Percentiles rank a stretch among this genome's conserved stretches.
Conservation (phyloP, 106 monocot genomes). For the Ottelia alismoides region DNA sequence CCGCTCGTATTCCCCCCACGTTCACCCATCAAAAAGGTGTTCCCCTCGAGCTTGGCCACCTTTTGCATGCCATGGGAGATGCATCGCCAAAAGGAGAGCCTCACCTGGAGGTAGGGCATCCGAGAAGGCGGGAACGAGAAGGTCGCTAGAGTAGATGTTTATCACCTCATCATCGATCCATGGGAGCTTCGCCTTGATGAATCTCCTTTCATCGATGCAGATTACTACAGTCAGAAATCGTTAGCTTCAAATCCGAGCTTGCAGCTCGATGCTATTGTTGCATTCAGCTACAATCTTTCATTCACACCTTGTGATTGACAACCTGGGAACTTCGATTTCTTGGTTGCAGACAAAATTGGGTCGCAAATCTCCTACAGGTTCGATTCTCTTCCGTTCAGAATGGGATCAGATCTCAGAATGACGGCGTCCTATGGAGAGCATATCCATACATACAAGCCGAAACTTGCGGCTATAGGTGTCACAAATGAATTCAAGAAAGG, state of each 20-base stretch:
- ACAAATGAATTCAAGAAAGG: slow-evolving; percentile 17
- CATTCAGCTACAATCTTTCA: background rate
- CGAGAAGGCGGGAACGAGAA: no score
- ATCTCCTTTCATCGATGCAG: slow-evolving; percentile 7
- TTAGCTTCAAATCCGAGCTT: background rate
- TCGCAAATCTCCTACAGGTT: slow-evolving; percentile 9
- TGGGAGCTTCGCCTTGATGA: no score
- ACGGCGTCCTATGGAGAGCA: slow-evolving; percentile 11
- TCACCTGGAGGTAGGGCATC: no score
- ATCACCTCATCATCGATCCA: no score
- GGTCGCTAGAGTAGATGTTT: no score
- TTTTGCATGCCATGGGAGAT: no score
- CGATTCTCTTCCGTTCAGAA: slow-evolving; percentile 20
- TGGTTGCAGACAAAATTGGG: slow-evolving; percentile 31
- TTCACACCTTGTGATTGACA: slow-evolving; percentile 1
- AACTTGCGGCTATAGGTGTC: slow-evolving; percentile 34
- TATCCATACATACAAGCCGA: slow-evolving; percentile 29
- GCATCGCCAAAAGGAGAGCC: no score
- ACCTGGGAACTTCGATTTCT: background rate
- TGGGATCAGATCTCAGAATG: slow-evolving; percentile 22
- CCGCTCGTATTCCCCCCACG: no score
- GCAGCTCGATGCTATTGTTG: background rate
- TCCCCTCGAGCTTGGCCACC: no score
- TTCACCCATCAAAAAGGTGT: no score
- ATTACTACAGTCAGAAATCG: slow-evolving; percentile 1